Evolutionary conservation across 169 alveolate genomes (phyloP).

Genomic region (Plasmodium fragile): DNA sequence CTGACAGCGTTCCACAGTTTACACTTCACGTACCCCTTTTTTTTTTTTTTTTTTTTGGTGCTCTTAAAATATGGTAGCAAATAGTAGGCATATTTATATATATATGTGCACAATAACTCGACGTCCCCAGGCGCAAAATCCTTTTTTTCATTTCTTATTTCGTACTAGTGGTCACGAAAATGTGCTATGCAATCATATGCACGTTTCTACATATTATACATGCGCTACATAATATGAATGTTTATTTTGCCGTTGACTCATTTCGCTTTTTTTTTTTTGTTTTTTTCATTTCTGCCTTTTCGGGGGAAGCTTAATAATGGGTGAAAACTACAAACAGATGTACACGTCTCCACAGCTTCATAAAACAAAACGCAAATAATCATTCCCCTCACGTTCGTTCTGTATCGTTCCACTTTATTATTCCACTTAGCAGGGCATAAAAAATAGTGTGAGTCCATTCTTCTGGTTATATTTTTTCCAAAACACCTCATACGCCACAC

Average conservation of each 20-base stretch:
- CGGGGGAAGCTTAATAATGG: background rate
- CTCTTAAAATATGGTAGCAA: background rate
- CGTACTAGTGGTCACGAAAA: background rate
- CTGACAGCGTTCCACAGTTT: background rate
- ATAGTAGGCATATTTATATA: background rate
- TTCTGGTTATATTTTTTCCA: background rate
- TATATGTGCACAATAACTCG: background rate
- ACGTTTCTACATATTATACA: background rate
- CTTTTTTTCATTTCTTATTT: background rate
- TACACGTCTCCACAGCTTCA: background rate
- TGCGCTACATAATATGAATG: background rate
- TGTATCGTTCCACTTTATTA: background rate
- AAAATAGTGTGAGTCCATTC: background rate
- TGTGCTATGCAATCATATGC: background rate
- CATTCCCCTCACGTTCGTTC: background rate
- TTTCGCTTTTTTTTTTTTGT: background rate
- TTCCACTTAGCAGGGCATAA: background rate
- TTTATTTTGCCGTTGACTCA: background rate
- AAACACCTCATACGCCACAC: background rate
- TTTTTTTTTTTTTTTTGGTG: background rate
- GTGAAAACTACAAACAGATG: background rate
- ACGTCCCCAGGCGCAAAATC: background rate
- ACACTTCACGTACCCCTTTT: background rate
- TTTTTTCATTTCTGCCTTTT: background rate
- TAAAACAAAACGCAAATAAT: background rate